Percentiles rank a stretch among this genome's conserved stretches.
Conservation (phyloP, 306 rosid genomes). For the Fagus sylvatica region DNA sequence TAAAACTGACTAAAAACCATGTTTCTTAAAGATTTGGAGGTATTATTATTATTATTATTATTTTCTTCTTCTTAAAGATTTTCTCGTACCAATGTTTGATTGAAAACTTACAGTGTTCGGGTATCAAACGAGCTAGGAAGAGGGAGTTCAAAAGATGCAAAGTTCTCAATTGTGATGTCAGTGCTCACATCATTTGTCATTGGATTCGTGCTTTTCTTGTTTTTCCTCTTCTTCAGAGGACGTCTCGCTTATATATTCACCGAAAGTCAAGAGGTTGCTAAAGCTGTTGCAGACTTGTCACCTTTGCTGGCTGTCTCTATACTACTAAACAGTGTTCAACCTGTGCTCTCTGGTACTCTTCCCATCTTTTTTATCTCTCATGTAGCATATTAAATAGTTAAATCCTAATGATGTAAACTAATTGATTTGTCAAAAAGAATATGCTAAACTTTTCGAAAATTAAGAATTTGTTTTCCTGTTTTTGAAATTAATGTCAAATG, state of each 20-base stretch:
- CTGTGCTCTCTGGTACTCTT: conserved; percentile 54
- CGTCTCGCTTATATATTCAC: conserved; percentile 54
- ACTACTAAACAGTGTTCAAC: conserved; percentile 57
- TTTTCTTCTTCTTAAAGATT: no score
- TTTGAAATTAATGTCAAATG: no score
- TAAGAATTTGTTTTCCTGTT: no score
- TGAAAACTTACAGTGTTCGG: conserved; percentile 39
- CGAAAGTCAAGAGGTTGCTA: conserved; percentile 32
- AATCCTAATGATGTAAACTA: no score
- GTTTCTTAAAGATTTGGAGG: no score
- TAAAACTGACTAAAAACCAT: no score
- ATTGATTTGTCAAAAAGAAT: no score
- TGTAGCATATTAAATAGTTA: neutral
- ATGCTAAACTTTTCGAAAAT: no score
- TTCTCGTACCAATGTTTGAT: neutral
- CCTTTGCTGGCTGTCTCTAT: conserved; percentile 54
- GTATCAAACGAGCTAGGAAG: conserved; percentile 65
- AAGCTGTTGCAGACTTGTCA: conserved; percentile 49
- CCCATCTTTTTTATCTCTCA: neutral
- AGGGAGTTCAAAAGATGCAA: conserved; percentile 54
- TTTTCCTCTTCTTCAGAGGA: conserved; percentile 42
- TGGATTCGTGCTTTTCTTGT: conserved; percentile 39
- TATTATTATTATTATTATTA: no score
- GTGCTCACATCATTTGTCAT: conserved; percentile 43
- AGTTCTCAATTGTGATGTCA: conserved; percentile 39